Evolutionary conservation across 345 rosid genomes (phyloP).

Genomic region (Populus ilicifolia): DNA sequence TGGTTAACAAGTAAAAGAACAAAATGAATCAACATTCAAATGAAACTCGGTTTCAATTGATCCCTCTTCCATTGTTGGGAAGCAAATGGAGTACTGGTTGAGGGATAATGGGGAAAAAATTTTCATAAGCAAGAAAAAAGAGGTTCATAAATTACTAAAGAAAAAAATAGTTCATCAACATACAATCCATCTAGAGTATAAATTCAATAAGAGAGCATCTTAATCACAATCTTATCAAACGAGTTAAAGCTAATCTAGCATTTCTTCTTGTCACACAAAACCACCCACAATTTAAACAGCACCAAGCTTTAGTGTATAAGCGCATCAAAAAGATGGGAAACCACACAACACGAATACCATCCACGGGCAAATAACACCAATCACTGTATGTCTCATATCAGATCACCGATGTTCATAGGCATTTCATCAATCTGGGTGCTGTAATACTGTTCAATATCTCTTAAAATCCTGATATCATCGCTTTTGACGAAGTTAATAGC

Average conservation of each 20-base stretch:
- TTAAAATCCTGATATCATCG: constrained; percentile 80
- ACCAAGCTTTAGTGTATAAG: not conserved
- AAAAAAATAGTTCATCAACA: not conserved
- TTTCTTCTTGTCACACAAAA: not conserved
- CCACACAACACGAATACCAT: not conserved
- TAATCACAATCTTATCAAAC: not conserved
- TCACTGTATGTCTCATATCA: constrained; percentile 31
- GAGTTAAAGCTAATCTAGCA: not conserved
- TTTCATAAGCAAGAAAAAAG: not conserved
- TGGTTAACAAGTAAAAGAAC: not conserved
- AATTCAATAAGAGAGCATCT: not conserved
- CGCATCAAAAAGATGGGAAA: not conserved
- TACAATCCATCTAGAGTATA: not conserved
- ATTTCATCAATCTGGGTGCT: constrained; percentile 95
- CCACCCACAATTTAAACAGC: not conserved
- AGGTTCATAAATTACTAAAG: not conserved
- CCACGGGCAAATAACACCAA: not conserved
- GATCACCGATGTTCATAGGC: constrained; percentile 93
- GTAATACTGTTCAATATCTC: constrained; percentile 87
- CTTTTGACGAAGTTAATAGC: constrained; percentile 85
- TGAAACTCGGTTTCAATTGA: not conserved
- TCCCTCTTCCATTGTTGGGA: not conserved
- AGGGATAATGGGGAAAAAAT: not conserved
- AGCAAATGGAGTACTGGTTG: not conserved
- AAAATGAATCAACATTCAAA: not conserved